Base-by-base conservation (phyloP, 371 early-diverging fungal species). In the Chytridium lagenaria region DNA sequence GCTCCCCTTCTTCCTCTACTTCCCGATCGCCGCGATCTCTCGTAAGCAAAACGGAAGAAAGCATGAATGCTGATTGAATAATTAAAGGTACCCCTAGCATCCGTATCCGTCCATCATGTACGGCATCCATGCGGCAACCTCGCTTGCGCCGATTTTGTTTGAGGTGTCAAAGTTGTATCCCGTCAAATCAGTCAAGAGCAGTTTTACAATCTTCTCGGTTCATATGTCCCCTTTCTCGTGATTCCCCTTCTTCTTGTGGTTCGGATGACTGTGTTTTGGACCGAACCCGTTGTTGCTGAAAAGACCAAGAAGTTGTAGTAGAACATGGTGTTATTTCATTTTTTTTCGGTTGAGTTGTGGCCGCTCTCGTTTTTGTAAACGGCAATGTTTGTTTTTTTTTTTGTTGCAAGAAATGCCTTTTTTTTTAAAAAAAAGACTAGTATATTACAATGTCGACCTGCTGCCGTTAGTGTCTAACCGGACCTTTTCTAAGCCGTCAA, bases 71-170 rank as follows among this genome's bases (percentile, higher is more conserved):
- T 23, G 57, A 57, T 57, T 57, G 44, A 12, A 10, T 55, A n/a
- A n/a, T 36, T 31, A 7, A 34, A 61, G 61, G 61, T 16, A 61
- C 66, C 12, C 66, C 66, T 2, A n/a, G 2, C 66, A 66, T 87
- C 38, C 88, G 87, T 36, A 74, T 85, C 83, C 85, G 55, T 77
- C 91, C 73, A 76, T 81, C 74, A 81, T 55, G n/a, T 68, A 68
- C 52, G 51, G 51, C 33, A 31, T 36, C 23, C 68, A 68, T 37
- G 57, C 36, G 3, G 49, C 49, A 2, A 92, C 92, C 0, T 89
- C 91, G 2, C 80, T 90, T 55, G 66, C 83, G 5, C 87, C 89
- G 3, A 70, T 80, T 7, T 70, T 92, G 19, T 77, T 76, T 40
- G 87, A 84, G 30, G 66, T 40, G 15, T 5, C 49, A 2, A 2